Percentiles rank a stretch among this genome's conserved stretches.
Evolutionary conservation across 106 monocot species (phyloP).

Genomic region (Allium sativum): DNA sequence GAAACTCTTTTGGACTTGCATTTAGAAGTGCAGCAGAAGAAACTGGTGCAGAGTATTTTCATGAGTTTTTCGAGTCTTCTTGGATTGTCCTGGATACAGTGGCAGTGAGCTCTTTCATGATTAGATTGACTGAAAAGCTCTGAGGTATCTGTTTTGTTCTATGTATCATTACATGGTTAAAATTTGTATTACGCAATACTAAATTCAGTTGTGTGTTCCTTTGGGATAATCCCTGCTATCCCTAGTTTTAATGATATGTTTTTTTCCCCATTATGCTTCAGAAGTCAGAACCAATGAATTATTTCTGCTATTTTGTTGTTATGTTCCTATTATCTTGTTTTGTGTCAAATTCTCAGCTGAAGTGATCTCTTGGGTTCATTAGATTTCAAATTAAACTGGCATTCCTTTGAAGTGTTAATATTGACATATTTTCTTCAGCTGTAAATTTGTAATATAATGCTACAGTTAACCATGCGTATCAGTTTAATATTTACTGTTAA

Average conservation of each 20-base stretch:
- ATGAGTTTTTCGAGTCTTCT: conserved; percentile 91
- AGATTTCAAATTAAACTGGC: no score
- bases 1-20: conserved; percentile 77
- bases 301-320: no score
- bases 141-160: conserved; percentile 17
- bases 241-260: background rate
- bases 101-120: conserved; percentile 73
- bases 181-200: background rate
- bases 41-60: conserved; percentile 65
- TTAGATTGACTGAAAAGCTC: conserved; percentile 76
- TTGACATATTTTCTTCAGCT: no score
- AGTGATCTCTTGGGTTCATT: no score
- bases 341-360: no score
- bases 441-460: no score
- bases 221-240: background rate
- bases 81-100: conserved; percentile 72
- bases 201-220: background rate
- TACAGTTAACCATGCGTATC: no score
- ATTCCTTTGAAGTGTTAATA: no score
- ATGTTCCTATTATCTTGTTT: no score
- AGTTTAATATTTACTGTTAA: no score
- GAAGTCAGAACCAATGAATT: no score
- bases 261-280: background rate
- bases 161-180: background rate
- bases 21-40: conserved; percentile 80